These are phyloP conservation scores for Colletotrichum sansevieriae DNA, from an alignment of 2,329 filamentous ascomycete genomes.

Conservation along the genomic window DNA sequence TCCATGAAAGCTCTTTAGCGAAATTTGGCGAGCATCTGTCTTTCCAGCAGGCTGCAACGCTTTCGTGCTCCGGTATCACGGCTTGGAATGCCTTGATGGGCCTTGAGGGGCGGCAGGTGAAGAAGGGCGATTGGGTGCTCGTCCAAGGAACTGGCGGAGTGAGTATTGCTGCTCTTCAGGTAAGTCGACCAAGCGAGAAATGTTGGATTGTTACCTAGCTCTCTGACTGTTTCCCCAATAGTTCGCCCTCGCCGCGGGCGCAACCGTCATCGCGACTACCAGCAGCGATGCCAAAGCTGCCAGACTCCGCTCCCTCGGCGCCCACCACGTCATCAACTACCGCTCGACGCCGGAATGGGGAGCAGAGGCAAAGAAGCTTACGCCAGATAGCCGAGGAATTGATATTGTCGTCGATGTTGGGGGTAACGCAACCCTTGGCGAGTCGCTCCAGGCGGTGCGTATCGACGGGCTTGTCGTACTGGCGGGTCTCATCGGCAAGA, in stretches of 20 bases:
- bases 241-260: conserved; percentile 62
- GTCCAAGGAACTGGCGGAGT: conserved; percentile 57
- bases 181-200: neutral
- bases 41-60: conserved; percentile 52
- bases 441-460: conserved; percentile 65
- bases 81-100: conserved; percentile 67
- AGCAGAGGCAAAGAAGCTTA: conserved; percentile 64
- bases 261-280: conserved; percentile 70
- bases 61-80: conserved; percentile 64
- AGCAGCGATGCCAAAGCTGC: conserved; percentile 67
- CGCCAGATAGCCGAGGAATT: conserved; percentile 63
- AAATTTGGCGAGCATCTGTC: neutral
- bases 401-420: conserved; percentile 77
- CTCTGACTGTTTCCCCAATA: neutral
- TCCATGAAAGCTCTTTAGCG: neutral
- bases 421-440: conserved; percentile 70
- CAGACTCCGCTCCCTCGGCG: conserved; percentile 67
- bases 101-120: conserved; percentile 55
- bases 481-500: conserved; percentile 49
- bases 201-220: no score
- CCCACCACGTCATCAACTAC: conserved; percentile 72
- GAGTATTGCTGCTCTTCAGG: conserved; percentile 52
- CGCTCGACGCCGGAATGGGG: conserved; percentile 68
- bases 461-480: conserved; percentile 51
- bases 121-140: conserved; percentile 51